Evolutionary conservation across 768 basidiomycete genomes (phyloP).

Genomic region (Lactarius hengduanensis): DNA sequence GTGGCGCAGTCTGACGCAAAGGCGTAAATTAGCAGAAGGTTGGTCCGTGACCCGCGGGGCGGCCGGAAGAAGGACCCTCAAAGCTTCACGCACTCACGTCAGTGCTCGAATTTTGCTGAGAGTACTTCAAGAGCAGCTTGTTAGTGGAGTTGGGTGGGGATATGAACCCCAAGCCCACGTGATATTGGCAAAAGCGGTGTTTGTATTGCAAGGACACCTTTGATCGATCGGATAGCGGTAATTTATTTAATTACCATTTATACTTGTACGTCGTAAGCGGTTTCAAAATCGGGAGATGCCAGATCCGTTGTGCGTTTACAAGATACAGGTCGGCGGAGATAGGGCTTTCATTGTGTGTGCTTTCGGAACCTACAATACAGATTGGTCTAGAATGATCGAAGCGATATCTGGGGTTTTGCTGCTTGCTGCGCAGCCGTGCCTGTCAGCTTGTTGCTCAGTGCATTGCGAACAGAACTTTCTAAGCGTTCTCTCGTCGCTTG

Average conservation of each 20-base stretch:
- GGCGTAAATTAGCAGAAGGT: conserved; percentile 1
- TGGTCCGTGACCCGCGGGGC: conserved; percentile 14
- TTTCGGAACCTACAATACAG: conserved; percentile 6
- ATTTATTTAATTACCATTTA: background rate
- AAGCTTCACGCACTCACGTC: background rate
- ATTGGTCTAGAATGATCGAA: conserved; percentile 27
- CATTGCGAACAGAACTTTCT: conserved; percentile 25
- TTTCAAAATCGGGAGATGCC: conserved; percentile 4
- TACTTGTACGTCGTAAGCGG: background rate
- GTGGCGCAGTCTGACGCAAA: conserved; percentile 16
- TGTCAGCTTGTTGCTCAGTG: conserved; percentile 19
- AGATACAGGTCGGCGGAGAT: conserved; percentile 3
- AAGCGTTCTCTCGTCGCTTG: conserved; percentile 24
- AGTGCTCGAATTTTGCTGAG: background rate
- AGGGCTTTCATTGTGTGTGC: conserved; percentile 4
- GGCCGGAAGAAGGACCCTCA: background rate
- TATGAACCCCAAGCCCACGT: background rate
- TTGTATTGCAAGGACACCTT: background rate
- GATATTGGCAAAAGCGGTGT: background rate
- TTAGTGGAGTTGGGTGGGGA: background rate
- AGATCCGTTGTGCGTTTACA: conserved; percentile 1
- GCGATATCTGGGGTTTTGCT: conserved; percentile 29
- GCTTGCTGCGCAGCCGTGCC: conserved; percentile 8
- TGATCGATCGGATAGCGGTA: background rate
- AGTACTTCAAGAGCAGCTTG: background rate